A percentile compares a stretch with the other conserved stretches of the same genome.
These are phyloP conservation scores for Pecoramyces ruminantium DNA, from an alignment of 192 early-diverging fungal genomes.

Conservation along the genomic window DNA sequence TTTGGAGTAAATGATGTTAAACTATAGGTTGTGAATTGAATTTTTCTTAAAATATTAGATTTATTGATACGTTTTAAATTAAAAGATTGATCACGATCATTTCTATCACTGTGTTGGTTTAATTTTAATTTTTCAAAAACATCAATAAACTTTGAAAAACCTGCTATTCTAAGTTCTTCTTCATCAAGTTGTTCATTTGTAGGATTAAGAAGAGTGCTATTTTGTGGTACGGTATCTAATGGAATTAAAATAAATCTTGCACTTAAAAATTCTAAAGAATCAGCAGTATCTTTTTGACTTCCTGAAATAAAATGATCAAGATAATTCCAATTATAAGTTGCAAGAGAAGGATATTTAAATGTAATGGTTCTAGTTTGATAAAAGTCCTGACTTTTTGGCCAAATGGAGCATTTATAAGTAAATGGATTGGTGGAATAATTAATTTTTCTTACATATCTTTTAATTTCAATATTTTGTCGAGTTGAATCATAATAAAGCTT, in stretches of 20 bases:
- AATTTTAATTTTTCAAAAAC: slow-evolving; percentile 48
- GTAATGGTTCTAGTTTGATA: slow-evolving; percentile 36
- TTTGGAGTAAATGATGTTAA: slow-evolving; percentile 4
- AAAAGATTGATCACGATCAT: slow-evolving; percentile 3
- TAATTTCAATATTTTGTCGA: slow-evolving; percentile 64
- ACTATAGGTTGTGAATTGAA: neutral
- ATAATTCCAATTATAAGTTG: slow-evolving; percentile 84
- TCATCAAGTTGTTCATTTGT: slow-evolving; percentile 54
- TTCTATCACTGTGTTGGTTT: slow-evolving; percentile 18
- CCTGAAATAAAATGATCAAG: slow-evolving; percentile 82
- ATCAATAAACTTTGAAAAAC: slow-evolving; percentile 76
- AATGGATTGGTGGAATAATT: slow-evolving; percentile 34
- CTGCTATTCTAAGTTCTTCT: slow-evolving; percentile 71
- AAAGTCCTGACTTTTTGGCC: slow-evolving; percentile 51
- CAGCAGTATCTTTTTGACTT: slow-evolving; percentile 60
- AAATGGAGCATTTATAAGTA: slow-evolving; percentile 65
- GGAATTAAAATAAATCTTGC: slow-evolving; percentile 83
- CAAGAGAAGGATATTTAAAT: slow-evolving; percentile 60
- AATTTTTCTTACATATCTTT: slow-evolving; percentile 59
- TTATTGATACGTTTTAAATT: neutral
- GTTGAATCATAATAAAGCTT: slow-evolving; percentile 49
- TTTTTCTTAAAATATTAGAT: neutral
- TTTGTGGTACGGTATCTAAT: slow-evolving; percentile 36
- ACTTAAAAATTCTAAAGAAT: slow-evolving; percentile 69
- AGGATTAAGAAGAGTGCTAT: slow-evolving; percentile 15